phyloP scores from a whole-genome alignment of 2,329 filamentous ascomycete genomes.

The Bimuria novae-zelandiae region DNA sequence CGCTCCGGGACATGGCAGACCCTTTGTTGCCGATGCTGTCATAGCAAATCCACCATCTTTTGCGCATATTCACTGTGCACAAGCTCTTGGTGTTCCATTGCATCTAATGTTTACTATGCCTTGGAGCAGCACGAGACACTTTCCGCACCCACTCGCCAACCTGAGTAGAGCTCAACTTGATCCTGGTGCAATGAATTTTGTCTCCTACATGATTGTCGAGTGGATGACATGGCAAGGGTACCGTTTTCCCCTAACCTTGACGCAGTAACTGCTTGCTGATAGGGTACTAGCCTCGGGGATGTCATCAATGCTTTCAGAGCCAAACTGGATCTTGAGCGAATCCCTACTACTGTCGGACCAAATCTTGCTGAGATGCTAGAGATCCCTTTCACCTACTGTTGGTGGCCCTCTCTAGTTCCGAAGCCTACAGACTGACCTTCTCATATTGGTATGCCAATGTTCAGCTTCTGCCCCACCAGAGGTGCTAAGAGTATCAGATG shows the following conservation, averaged over 20 bases:
- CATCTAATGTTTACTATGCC: conserved; percentile 75
- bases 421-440: conserved; percentile 19
- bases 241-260: no score
- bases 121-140: conserved; percentile 51
- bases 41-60: conserved; percentile 80
- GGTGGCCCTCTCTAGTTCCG: conserved; percentile 46
- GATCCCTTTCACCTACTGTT: conserved; percentile 53
- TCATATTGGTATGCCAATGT: no score
- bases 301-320: conserved; percentile 52
- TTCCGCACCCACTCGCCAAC: conserved; percentile 58
- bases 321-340: conserved; percentile 48
- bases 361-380: conserved; percentile 43
- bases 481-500: no score
- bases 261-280: no score
- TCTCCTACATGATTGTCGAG: conserved; percentile 54
- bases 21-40: conserved; percentile 80
- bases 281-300: conserved; percentile 52
- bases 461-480: no score
- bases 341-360: conserved; percentile 45
- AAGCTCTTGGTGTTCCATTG: conserved; percentile 71
- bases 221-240: conserved; percentile 58
- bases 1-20: conserved; percentile 46
- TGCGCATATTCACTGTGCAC: conserved; percentile 73
- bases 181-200: conserved; percentile 45
- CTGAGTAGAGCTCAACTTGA: conserved; percentile 42